Evolutionary conservation across 2,329 filamentous ascomycete genomes (phyloP), one percentile per base, ranked within the genome.

Genomic region (Claviceps fusiformis): DNA sequence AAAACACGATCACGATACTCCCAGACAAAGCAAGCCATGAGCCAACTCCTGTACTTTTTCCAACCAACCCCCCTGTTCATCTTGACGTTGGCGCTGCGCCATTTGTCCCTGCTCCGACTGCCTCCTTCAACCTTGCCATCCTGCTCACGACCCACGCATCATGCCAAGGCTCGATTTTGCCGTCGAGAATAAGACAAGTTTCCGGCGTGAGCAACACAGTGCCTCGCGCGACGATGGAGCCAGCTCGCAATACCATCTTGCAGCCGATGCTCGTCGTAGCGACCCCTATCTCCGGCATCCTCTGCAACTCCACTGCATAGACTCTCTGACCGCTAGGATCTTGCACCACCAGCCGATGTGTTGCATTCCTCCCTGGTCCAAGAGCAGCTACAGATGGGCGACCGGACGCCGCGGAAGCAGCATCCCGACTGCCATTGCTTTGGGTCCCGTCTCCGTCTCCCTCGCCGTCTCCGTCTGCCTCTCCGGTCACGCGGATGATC

Each of bases 111-210:
- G 57, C 47, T 41, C 59, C 73, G 19, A 84, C 78, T 13, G 76
- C 79, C 52, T 80, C 78, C 65, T 81, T 83, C 57, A 97, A 68
- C 59, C 81, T 79, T 51, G 76, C 77, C 67, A 95, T 83, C 59
- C 87, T 78, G 2, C 81, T 82, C 15, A 83, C 81, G 50, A 77
- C 76, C 92, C 92, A 97, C 8, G 76, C 76, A 65, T 81, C 84
- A 64, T 97, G 88, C 76, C 90, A 81, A 0, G 74, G 75, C 54
- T 96, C 90, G 48, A 97, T 79, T 71, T 88, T 95, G 0, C 93
- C 93, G 2, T 93, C 93, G n/a, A 96, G 70, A 2, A 95, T 65
- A n/a, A 80, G 76, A 54, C 82, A 84, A 55, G 69, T 82, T 2
- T 72, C 73, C 1, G 88, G 83, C 59, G 89, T 85, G 24, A 98